A percentile compares a stretch with the other conserved stretches of the same genome.
These are phyloP conservation scores for Plenodomus tracheiphilus DNA, from an alignment of 2,329 filamentous ascomycete species.

Conservation along the genomic window DNA sequence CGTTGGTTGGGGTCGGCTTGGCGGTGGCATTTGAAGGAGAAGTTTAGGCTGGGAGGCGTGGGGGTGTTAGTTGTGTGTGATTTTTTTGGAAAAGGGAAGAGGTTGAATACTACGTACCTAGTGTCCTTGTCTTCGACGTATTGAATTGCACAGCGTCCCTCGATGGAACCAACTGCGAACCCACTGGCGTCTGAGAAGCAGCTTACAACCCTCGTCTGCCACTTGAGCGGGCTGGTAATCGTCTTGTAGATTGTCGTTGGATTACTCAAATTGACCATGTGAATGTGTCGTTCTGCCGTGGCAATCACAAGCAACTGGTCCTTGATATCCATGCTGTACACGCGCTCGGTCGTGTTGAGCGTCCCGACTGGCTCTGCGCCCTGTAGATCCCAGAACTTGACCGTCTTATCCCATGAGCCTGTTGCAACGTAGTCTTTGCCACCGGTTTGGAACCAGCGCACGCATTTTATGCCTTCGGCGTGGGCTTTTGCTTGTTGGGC, in stretches of 20 bases:
- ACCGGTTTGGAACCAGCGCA: slow-evolving; percentile 64
- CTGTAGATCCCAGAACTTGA: slow-evolving; percentile 87
- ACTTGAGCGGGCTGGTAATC: slow-evolving; percentile 93
- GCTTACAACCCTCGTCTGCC: slow-evolving; percentile 93
- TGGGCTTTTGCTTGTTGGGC: slow-evolving; percentile 68
- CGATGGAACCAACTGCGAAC: slow-evolving; percentile 94
- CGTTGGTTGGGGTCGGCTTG: slow-evolving; percentile 65
- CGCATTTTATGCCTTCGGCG: slow-evolving; percentile 78
- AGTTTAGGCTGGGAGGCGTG: slow-evolving; percentile 72
- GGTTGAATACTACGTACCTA: slow-evolving; percentile 48
- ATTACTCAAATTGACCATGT: slow-evolving; percentile 87
- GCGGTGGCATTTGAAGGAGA: slow-evolving; percentile 99
- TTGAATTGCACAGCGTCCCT: slow-evolving; percentile 96
- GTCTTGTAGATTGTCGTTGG: slow-evolving; percentile 95
- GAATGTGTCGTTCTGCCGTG: slow-evolving; percentile 94
- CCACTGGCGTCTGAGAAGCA: slow-evolving; percentile 92
- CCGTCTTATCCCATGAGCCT: slow-evolving; percentile 87
- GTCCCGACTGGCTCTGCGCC: slow-evolving; percentile 64
- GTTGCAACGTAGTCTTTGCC: slow-evolving; percentile 83
- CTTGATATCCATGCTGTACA: slow-evolving; percentile 90
- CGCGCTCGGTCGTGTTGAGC: slow-evolving; percentile 71
- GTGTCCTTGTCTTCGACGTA: slow-evolving; percentile 97
- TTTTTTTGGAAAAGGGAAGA: not conserved
- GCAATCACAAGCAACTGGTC: slow-evolving; percentile 87
- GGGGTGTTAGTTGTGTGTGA: slow-evolving; percentile 11